Conservation (phyloP, 768 basidiomycete genomes). For the Kwoniella mangroviensis region DNA sequence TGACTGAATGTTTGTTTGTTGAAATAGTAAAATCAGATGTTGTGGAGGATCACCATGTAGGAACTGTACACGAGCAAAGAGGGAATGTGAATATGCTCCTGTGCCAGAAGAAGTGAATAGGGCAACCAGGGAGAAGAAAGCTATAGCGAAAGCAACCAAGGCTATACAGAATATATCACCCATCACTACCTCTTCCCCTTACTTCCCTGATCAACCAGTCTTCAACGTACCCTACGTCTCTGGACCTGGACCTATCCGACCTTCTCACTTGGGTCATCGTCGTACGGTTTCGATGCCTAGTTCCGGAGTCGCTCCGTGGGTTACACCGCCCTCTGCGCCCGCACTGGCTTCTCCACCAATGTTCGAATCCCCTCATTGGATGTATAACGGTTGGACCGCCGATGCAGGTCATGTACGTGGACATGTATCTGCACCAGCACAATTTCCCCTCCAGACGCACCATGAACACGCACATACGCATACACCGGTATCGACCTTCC, state of each 20-base stretch:
- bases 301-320: constrained; percentile 31
- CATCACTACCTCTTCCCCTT: constrained; percentile 35
- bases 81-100: constrained; percentile 49
- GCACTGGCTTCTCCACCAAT: constrained; percentile 41
- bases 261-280: constrained; percentile 33
- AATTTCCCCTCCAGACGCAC: constrained; percentile 6
- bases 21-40: constrained; percentile 48
- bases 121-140: constrained; percentile 51
- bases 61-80: constrained; percentile 49
- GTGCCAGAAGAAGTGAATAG: constrained; percentile 56
- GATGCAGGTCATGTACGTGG: background rate
- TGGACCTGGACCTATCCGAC: constrained; percentile 24
- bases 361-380: constrained; percentile 50
- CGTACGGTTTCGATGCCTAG: constrained; percentile 42
- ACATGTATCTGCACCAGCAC: background rate
- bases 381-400: constrained; percentile 39
- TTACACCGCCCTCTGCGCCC: constrained; percentile 41
- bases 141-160: constrained; percentile 43
- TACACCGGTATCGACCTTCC: constrained; percentile 27
- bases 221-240: constrained; percentile 36
- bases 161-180: constrained; percentile 20
- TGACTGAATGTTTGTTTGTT: background rate
- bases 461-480: background rate
- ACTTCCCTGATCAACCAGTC: constrained; percentile 32
- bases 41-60: constrained; percentile 48